Base-by-base conservation (phyloP, 306 rosid genomes). In the Fagus crenata region DNA sequence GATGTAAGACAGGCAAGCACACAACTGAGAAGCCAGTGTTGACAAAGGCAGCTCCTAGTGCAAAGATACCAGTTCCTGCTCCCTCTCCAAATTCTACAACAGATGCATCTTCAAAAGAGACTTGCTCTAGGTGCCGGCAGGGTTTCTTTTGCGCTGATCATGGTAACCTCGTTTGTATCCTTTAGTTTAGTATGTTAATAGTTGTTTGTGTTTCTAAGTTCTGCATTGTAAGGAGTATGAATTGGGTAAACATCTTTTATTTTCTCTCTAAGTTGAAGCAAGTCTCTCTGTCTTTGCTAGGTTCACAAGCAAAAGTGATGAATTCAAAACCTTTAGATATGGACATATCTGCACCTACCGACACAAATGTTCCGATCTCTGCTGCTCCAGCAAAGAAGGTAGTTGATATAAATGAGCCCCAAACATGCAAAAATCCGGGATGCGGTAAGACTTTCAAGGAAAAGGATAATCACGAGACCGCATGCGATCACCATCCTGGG, bases 61-160 rank as follows among this genome's bases (percentile, higher is more conserved):
- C 79, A 37, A 89, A 81, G 85, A 67, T 55, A 6, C 37, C 75
- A n/a, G 79, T 37, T 41, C 58, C 93, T 46, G 37, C 80, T 67
- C 81, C 86, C 41, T 46, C 82, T 35, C 42, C 86, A 6, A 49
- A 79, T 77, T 81, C 89, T 32, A 63, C 79, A 63, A 49, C 86
- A 13, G 76, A 83, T 87, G 69, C 78, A 41, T 79, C 87, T 6
- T 60, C 80, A n/a, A 92, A 86, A 83, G 92, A 88, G 39, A 88
- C 93, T 56, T 95, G 98, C 81, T 81, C 93, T 55, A 88, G 98
- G 86, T 95, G 98, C 63, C 91, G 81, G 54, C 98, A 95, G 83
- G 99, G 97, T 54, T 95, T 95, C 88, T 92, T 90, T 78, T 95
- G 99, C 84, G 88, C 97, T 1, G 97, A 95, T 81, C 97, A 95